Conservation (phyloP, 1,139 yeast species). For the Diutina pseudorugosa region DNA sequence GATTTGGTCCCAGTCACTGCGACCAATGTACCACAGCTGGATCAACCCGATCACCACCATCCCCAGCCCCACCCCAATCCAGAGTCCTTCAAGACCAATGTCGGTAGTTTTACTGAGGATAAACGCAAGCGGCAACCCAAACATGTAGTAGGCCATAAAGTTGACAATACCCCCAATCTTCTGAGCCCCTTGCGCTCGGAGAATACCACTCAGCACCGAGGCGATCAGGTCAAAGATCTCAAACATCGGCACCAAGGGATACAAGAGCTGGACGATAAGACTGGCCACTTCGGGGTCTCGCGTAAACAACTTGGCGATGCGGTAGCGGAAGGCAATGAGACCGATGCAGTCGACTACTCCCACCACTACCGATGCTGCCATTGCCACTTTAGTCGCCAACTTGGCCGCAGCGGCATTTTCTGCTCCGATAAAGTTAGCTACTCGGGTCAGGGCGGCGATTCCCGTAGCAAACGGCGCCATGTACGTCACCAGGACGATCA, state of each 20-base stretch:
- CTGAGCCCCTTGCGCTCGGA: conserved; percentile 83
- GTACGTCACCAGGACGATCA: conserved; percentile 67
- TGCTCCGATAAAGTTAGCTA: conserved; percentile 83
- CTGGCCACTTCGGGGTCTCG: conserved; percentile 52
- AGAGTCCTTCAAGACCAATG: conserved; percentile 54
- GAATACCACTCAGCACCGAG: conserved; percentile 72
- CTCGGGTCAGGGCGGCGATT: conserved; percentile 76
- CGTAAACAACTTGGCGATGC: conserved; percentile 59
- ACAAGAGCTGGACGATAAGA: conserved; percentile 35
- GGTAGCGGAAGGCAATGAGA: conserved; percentile 37
- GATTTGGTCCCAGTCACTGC: conserved; percentile 31
- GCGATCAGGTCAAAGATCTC: conserved; percentile 76
- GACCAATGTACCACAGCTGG: conserved; percentile 34
- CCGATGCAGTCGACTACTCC: conserved; percentile 46
- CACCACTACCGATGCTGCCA: conserved; percentile 42
- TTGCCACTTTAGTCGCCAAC: conserved; percentile 52
- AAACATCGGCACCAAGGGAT: conserved; percentile 59
- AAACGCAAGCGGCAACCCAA: conserved; percentile 53
- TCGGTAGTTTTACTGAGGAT: conserved; percentile 44
- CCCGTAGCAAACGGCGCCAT: conserved; percentile 90
- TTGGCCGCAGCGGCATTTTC: conserved; percentile 50
- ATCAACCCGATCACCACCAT: conserved; percentile 54
- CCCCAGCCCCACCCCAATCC: conserved; percentile 84
- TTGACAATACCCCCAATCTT: conserved; percentile 73
- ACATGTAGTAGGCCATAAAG: conserved; percentile 58